Evolutionary conservation across 1,284 basidiomycete genomes (phyloP), one percentile per base, ranked within the genome.

Genomic region (Apiotrichum laibachii): DNA sequence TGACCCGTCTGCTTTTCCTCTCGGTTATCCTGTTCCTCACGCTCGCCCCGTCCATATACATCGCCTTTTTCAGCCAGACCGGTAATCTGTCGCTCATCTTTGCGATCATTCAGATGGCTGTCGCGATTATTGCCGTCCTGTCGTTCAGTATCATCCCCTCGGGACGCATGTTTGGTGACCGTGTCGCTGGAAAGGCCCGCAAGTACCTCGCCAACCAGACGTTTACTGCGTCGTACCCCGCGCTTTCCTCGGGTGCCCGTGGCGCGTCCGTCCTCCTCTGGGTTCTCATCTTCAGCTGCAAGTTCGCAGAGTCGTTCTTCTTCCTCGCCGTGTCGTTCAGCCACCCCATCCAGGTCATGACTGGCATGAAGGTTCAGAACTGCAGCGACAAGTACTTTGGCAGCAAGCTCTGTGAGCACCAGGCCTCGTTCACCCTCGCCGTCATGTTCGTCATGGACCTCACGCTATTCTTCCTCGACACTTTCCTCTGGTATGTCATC

Each of bases 361-460:
- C 89, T 22, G 86, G 87, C 58, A 96, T 96, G 92, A 88, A 89
- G 80, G 84, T 96, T 44, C 89, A 91, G 78, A 85, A 84, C 33
- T 97, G 93, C 78, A 81, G 72, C 55, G 93, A 96, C 81, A 86
- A 85, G 76, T 85, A 85, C 74, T 92, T 95, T 68, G 92, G 92
- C 22, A 82, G 82, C 67, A 82, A 80, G 10, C 83, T 97, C 15
- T 96, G 93, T 78, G 80, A 81, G 51, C 91, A 96, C 72, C 93
- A 97, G 67, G 89, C 92, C 1, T 88, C 88, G 9, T 96, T 96
- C 79, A 89, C 93, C 15, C 80, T 97, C 65, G 84, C 93, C 58
- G 89, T 95, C 81, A 97, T 96, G 93, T 96, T 92, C 76, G 80
- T 93, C 79, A 95, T 96, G 92, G 92, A 96, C 75, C 80, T 96